A percentile compares a stretch with the other conserved stretches of the same genome.
phyloP scores from a whole-genome alignment of 1,284 basidiomycete species.

The Cryptococcus jaspeensis region DNA sequence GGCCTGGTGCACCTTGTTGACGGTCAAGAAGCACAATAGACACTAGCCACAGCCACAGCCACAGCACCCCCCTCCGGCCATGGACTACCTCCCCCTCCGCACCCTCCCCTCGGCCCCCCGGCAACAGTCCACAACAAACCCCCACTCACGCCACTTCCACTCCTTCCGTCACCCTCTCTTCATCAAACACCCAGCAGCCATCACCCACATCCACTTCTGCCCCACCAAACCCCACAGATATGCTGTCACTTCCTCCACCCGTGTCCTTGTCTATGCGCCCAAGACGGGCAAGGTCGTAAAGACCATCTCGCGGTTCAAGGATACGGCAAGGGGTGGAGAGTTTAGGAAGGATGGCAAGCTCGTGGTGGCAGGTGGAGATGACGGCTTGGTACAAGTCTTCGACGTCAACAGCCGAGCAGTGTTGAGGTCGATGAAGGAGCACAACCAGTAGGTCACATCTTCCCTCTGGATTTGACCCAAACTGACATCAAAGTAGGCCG shows the following conservation, averaged over 20 bases:
- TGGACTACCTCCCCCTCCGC: constrained; percentile 49
- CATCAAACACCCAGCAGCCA: constrained; percentile 90
- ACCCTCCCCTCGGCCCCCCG: constrained; percentile 46
- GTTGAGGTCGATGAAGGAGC: constrained; percentile 83
- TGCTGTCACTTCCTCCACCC: constrained; percentile 90
- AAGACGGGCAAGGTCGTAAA: constrained; percentile 93
- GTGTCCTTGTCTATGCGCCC: constrained; percentile 94
- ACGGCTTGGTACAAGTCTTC: constrained; percentile 92
- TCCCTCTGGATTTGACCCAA: neutral
- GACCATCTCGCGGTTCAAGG: constrained; percentile 95
- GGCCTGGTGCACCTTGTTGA: no score
- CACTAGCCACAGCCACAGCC: neutral
- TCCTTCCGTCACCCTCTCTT: constrained; percentile 51
- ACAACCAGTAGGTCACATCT: constrained; percentile 66
- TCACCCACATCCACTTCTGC: constrained; percentile 88
- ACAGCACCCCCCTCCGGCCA: constrained; percentile 11
- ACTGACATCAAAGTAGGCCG: constrained; percentile 54
- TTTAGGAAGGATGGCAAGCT: constrained; percentile 92
- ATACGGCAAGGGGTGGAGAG: constrained; percentile 82
- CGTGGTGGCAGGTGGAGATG: constrained; percentile 91
- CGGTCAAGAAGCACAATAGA: neutral
- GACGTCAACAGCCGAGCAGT: constrained; percentile 94
- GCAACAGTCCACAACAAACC: constrained; percentile 40
- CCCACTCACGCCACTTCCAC: constrained; percentile 51
- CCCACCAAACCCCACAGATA: constrained; percentile 82